phyloP scores from a whole-genome alignment of 176 grass and related monocot species.

The Oryza rufipogon region DNA sequence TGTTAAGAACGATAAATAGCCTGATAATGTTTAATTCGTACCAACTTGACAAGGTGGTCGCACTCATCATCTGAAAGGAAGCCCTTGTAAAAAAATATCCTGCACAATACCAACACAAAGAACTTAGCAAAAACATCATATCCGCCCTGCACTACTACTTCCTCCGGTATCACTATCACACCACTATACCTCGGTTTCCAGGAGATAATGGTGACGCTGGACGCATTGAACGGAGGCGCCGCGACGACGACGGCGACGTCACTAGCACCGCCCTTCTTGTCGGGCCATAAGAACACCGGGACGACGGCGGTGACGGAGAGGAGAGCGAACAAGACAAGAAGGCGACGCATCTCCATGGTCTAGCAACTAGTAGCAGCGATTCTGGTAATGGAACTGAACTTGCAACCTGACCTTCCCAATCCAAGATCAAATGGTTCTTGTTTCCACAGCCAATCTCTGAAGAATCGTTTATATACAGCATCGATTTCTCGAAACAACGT shows the following conservation, averaged over 20 bases:
- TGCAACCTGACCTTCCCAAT: neutral
- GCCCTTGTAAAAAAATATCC: slow-evolving; percentile 51
- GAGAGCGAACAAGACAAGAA: slow-evolving; percentile 38
- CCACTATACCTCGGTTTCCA: slow-evolving; percentile 35
- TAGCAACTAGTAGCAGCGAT: neutral
- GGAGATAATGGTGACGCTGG: slow-evolving; percentile 26
- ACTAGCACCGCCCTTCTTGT: neutral
- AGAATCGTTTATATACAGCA: neutral
- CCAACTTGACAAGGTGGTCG: slow-evolving; percentile 63
- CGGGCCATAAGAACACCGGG: neutral
- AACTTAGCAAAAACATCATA: neutral
- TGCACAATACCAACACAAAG: slow-evolving; percentile 5
- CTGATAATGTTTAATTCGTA: neutral
- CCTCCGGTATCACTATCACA: neutral
- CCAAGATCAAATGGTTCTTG: neutral
- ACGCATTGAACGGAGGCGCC: slow-evolving; percentile 20
- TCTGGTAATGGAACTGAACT: neutral
- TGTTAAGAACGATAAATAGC: neutral
- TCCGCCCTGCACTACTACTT: neutral
- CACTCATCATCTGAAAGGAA: slow-evolving; percentile 60
- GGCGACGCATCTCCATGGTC: slow-evolving; percentile 29
- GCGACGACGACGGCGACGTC: neutral
- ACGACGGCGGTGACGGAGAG: slow-evolving; percentile 27
- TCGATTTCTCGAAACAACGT: neutral
- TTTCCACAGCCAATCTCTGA: neutral